Evolutionary conservation across 371 early-diverging fungal genomes (phyloP), one percentile per base, ranked within the genome.

Genomic region (Batrachochytrium dendrobatidis): DNA sequence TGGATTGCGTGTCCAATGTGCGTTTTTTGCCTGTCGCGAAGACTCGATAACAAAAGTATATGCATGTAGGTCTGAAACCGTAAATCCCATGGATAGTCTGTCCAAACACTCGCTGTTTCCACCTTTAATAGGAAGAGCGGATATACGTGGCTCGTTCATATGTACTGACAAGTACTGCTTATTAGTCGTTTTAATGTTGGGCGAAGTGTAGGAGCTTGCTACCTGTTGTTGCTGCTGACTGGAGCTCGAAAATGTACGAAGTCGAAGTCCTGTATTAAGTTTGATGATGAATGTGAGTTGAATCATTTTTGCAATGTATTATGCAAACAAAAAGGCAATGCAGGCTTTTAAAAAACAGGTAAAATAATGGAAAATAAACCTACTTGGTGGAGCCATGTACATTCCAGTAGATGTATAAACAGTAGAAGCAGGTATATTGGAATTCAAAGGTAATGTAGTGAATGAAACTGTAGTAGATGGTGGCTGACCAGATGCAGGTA

Each of bases 1-100:
- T 22, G 64, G 61, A 1, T 59, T 15, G 1, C 24, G 34, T 28
- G 54, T 63, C 75, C 75, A 74, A 20, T 48, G 28, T 31, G 63
- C 57, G 55, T 72, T 75, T 44, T 72, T 69, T 8, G 62, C 71
- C 51, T 72, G 70, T 12, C 73, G 64, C 10, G 66, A 59, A 24
- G 61, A 62, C n/a, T 72, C 68, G 1, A 72, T 43, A 12, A 68
- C 54, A 1, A 32, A 31, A 6, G 67, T 51, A 34, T 64, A 58
- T 32, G 64, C 51, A 3, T 68, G 65, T 44, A 60, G 55, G 46
- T 72, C 70, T 1, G 53, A 29, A 20, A 45, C 49, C 6, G 65
- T 65, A 28, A 65, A 63, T 12, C 39, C n/a, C 39, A 39, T 39
- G 39, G 39, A 12, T n/a, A 43, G 61, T 34, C 18, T 56, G 34